Evolutionary conservation across 768 basidiomycete species (phyloP).

Genomic region (Polyporus arcularius): DNA sequence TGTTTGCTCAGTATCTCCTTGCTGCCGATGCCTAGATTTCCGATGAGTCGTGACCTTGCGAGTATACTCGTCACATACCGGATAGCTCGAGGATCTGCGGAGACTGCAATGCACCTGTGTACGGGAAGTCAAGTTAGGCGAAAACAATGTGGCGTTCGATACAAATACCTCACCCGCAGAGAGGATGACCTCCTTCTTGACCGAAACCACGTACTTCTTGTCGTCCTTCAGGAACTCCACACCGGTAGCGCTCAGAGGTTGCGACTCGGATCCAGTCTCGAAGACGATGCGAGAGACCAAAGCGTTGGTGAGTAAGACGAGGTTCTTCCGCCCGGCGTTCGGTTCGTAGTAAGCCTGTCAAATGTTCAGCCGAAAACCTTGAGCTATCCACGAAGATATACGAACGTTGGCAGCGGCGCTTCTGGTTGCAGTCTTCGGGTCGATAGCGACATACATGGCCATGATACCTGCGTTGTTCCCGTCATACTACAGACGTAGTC

Average conservation of each 20-base stretch:
- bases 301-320: background rate
- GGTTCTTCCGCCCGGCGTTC: background rate
- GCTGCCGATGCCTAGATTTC: background rate
- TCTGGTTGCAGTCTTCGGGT: no score
- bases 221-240: background rate
- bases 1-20: background rate
- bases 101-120: background rate
- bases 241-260: background rate
- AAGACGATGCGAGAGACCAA: background rate
- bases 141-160: background rate
- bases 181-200: background rate
- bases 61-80: background rate
- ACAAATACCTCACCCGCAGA: background rate
- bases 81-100: conserved; percentile 9
- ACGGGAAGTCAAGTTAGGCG: no score
- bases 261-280: background rate
- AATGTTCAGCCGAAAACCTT: background rate
- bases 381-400: background rate
- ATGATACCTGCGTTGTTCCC: background rate
- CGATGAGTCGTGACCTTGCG: no score
- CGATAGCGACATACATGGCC: no score
- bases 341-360: background rate
- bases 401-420: background rate
- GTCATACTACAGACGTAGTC: no score
- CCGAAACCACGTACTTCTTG: background rate